phyloP scores from a whole-genome alignment of 345 rosid species.

The Eucalyptus caleyi region DNA sequence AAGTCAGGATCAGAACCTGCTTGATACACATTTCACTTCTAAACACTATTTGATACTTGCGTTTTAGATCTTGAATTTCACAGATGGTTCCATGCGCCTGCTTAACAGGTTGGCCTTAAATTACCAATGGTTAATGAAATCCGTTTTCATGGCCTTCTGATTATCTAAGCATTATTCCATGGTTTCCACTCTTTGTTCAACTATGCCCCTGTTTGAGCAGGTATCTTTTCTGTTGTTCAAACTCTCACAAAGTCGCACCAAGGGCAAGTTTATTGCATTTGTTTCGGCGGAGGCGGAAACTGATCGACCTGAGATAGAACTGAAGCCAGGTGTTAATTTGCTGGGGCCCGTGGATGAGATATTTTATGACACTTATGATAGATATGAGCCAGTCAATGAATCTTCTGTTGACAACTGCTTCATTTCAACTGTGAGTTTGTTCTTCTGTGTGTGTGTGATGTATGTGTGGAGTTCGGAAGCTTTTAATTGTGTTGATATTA shows the following conservation, averaged over 20 bases:
- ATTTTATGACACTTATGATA: constrained; percentile 66
- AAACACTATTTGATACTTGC: neutral
- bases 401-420: constrained; percentile 87
- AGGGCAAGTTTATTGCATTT: constrained; percentile 88
- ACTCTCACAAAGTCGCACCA: constrained; percentile 91
- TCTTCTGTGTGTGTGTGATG: neutral
- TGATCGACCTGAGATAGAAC: constrained; percentile 60
- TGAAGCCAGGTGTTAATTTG: constrained; percentile 79
- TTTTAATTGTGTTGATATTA: neutral
- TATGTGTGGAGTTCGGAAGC: neutral
- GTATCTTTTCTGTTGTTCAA: constrained; percentile 96
- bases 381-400: constrained; percentile 77
- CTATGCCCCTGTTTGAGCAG: constrained; percentile 14
- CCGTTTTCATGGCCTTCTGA: neutral
- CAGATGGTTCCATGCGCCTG: neutral
- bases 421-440: constrained; percentile 60
- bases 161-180: neutral
- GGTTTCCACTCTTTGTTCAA: neutral
- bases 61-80: neutral
- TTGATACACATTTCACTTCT: neutral
- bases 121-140: neutral
- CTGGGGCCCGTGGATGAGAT: constrained; percentile 83
- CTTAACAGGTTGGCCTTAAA: neutral
- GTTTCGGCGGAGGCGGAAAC: constrained; percentile 94
- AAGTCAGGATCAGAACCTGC: neutral